These are phyloP conservation scores for Dactylis glomerata DNA, from an alignment of 176 grass and related monocot species.

Conservation along the genomic window DNA sequence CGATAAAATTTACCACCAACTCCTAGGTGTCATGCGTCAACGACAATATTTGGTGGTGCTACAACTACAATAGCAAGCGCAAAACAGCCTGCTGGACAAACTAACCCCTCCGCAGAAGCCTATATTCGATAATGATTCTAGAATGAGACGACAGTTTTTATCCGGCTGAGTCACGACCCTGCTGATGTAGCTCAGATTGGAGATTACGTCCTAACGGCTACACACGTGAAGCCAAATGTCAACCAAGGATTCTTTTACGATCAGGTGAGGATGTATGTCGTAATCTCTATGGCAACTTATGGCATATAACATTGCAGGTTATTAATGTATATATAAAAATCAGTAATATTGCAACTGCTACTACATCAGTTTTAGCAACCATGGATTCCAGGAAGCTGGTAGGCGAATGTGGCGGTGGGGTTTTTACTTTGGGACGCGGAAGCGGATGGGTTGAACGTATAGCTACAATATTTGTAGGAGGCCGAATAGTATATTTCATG, in stretches of 20 bases:
- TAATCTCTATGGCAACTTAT: background rate
- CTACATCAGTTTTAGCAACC: too few relatives aligned
- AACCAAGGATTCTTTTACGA: background rate
- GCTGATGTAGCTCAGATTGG: background rate
- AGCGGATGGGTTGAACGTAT: too few relatives aligned
- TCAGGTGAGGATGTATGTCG: background rate
- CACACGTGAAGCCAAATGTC: background rate
- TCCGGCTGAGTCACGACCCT: background rate
- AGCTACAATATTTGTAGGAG: too few relatives aligned
- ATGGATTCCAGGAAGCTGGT: too few relatives aligned
- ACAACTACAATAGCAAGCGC: background rate
- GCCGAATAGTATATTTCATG: too few relatives aligned
- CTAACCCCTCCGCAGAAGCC: background rate
- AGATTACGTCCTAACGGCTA: too few relatives aligned
- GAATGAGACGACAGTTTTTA: background rate
- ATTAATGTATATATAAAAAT: background rate
- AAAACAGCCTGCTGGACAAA: too few relatives aligned
- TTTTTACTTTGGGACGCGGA: too few relatives aligned
- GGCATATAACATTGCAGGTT: background rate
- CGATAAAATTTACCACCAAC: background rate
- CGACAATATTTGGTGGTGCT: background rate
- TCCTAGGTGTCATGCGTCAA: background rate
- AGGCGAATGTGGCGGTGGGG: too few relatives aligned
- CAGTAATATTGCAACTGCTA: too few relatives aligned
- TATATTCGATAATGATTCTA: too few relatives aligned